Evolutionary conservation across 768 basidiomycete species (phyloP).

Genomic region (Mycena crocata): DNA sequence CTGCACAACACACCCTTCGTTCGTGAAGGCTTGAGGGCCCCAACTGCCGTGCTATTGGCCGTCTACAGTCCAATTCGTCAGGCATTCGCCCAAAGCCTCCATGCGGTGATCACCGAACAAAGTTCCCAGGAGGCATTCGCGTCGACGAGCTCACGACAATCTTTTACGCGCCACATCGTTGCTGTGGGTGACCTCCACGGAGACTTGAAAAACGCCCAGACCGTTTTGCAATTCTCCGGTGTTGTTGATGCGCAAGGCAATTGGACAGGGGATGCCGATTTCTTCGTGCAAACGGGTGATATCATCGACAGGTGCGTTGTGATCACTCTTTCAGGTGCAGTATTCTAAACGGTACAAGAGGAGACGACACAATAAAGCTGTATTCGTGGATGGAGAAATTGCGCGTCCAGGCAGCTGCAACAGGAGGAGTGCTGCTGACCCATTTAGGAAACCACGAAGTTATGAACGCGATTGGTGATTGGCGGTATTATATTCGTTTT

Average conservation of each 20-base stretch:
- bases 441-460: slow-evolving; percentile 94
- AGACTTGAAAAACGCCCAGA: slow-evolving; percentile 81
- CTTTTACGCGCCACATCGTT: slow-evolving; percentile 71
- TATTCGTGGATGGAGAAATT: slow-evolving; percentile 89
- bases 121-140: slow-evolving; percentile 11
- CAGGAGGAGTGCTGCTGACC: slow-evolving; percentile 79
- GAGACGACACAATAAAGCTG: slow-evolving; percentile 89
- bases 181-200: slow-evolving; percentile 96
- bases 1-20: slow-evolving; percentile 14
- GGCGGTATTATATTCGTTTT: slow-evolving; percentile 65
- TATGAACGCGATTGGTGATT: slow-evolving; percentile 94
- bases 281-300: slow-evolving; percentile 88
- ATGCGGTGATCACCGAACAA: background rate
- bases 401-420: slow-evolving; percentile 74
- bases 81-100: background rate
- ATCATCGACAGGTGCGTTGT: slow-evolving; percentile 85
- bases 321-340: background rate
- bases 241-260: slow-evolving; percentile 78
- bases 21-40: background rate
- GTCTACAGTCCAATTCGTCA: slow-evolving; percentile 10
- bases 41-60: slow-evolving; percentile 2
- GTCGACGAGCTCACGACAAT: slow-evolving; percentile 3
- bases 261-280: slow-evolving; percentile 88
- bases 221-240: slow-evolving; percentile 77
- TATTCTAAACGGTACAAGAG: slow-evolving; percentile 55